Evolutionary conservation across 805 yeast genomes (phyloP).

Genomic region (Monosporozyma unispora): DNA sequence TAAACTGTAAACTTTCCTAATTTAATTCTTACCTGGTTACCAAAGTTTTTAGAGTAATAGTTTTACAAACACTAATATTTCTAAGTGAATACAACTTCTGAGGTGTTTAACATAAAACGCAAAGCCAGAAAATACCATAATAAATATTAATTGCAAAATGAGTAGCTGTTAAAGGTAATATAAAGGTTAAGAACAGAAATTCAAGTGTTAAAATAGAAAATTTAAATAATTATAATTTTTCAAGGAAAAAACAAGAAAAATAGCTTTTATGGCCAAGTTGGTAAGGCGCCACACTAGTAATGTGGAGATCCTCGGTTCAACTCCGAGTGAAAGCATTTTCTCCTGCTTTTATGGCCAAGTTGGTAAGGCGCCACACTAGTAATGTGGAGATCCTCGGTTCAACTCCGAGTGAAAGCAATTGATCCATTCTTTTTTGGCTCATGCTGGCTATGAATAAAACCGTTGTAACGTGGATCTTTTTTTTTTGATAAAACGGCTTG

Average conservation of each 20-base stretch:
- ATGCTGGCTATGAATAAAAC: no score
- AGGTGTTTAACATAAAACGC: no score
- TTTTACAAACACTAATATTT: no score
- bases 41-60: no score
- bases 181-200: background rate
- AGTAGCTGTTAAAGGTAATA: no score
- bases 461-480: no score
- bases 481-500: no score
- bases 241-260: background rate
- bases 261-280: conserved; percentile 56
- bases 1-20: no score
- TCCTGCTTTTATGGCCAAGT: conserved; percentile 39
- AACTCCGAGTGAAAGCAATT: conserved; percentile 59
- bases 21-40: no score
- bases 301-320: conserved; percentile 80
- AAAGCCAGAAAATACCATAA: no score
- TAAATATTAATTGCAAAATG: no score
- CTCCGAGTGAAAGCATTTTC: conserved; percentile 57
- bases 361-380: conserved; percentile 88
- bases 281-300: conserved; percentile 87
- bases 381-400: conserved; percentile 82
- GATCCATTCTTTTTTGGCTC: background rate
- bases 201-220: background rate
- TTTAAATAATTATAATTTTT: background rate
- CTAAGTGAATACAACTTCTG: no score